Percentiles rank a stretch among this genome's conserved stretches.
These are phyloP conservation scores for Aphanomyces cochlioides DNA, from an alignment of 352 stramenopile genomes.

Conservation along the genomic window DNA sequence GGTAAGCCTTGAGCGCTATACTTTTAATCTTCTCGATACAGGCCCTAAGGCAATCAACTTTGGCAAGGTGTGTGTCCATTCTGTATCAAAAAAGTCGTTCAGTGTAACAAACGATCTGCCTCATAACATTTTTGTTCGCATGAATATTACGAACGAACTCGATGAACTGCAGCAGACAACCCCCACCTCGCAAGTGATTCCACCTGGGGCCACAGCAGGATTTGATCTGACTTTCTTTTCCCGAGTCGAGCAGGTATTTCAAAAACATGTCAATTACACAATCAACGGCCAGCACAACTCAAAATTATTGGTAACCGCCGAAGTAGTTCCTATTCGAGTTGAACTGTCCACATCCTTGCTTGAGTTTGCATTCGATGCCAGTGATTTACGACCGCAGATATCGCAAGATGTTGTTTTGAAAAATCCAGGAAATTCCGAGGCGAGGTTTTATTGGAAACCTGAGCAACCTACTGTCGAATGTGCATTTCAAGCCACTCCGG, in stretches of 20 bases:
- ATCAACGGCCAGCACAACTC: constrained; percentile 83
- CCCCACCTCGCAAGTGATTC: constrained; percentile 77
- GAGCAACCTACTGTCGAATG: constrained; percentile 15
- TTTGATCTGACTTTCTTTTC: constrained; percentile 90
- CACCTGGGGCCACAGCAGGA: constrained; percentile 63
- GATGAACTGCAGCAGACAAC: constrained; percentile 64
- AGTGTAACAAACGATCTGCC: constrained; percentile 86
- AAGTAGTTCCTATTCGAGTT: constrained; percentile 88
- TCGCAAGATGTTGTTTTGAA: constrained; percentile 64
- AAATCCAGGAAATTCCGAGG: constrained; percentile 88
- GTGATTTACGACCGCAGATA: constrained; percentile 50
- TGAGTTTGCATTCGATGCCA: constrained; percentile 70
- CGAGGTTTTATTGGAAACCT: constrained; percentile 77
- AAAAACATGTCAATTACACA: constrained; percentile 73
- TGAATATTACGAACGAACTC: constrained; percentile 47
- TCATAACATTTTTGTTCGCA: constrained; percentile 71
- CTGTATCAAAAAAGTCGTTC: constrained; percentile 67
- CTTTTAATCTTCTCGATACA: neutral
- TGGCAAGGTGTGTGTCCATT: constrained; percentile 86
- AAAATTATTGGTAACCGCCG: constrained; percentile 79
- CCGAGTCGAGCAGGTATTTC: constrained; percentile 73
- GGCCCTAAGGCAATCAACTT: constrained; percentile 90
- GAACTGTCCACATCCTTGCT: constrained; percentile 54
- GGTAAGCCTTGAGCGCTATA: neutral
- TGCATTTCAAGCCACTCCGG: constrained; percentile 46